Percentiles rank a stretch among this genome's conserved stretches.
phyloP scores from a whole-genome alignment of 2,329 filamentous ascomycete genomes.

The Epicoccum nigrum region DNA sequence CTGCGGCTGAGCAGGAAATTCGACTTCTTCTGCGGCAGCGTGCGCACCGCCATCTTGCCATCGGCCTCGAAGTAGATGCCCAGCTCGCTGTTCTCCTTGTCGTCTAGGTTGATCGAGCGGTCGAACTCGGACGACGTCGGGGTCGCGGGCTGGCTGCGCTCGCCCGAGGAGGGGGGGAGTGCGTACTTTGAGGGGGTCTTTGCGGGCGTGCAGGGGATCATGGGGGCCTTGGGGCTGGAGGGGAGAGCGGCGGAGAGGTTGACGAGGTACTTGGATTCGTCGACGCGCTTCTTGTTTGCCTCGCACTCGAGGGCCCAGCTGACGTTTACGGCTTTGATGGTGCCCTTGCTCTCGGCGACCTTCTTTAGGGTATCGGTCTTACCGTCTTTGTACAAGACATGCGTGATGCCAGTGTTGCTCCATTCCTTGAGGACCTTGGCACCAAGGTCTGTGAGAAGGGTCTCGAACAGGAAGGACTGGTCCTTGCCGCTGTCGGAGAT shows the following conservation, averaged over 20 bases:
- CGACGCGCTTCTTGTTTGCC: constrained; percentile 41
- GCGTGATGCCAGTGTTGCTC: constrained; percentile 80
- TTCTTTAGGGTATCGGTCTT: constrained; percentile 81
- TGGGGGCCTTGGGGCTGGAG: constrained; percentile 24
- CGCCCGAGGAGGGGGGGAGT: constrained; percentile 28
- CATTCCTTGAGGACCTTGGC: constrained; percentile 71
- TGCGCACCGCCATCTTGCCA: constrained; percentile 54
- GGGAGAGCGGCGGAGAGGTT: constrained; percentile 34
- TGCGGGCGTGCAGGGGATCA: constrained; percentile 38
- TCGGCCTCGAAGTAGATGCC: constrained; percentile 49
- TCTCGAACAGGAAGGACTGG: constrained; percentile 69
- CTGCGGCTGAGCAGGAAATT: constrained; percentile 43
- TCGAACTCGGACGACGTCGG: constrained; percentile 39
- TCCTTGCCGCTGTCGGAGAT: constrained; percentile 71
- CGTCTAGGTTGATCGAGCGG: constrained; percentile 30
- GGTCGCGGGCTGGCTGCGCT: constrained; percentile 33
- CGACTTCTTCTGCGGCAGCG: constrained; percentile 33
- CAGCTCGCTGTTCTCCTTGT: constrained; percentile 47
- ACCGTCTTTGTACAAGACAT: constrained; percentile 90
- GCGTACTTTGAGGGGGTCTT: constrained; percentile 40
- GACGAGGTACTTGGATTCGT: constrained; percentile 42
- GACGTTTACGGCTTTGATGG: constrained; percentile 85
- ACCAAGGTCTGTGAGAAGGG: constrained; percentile 80
- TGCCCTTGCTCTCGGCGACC: constrained; percentile 71
- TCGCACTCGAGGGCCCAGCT: constrained; percentile 78